phyloP scores from a whole-genome alignment of 1,284 basidiomycete genomes.

The Sphagnurus paluster region DNA sequence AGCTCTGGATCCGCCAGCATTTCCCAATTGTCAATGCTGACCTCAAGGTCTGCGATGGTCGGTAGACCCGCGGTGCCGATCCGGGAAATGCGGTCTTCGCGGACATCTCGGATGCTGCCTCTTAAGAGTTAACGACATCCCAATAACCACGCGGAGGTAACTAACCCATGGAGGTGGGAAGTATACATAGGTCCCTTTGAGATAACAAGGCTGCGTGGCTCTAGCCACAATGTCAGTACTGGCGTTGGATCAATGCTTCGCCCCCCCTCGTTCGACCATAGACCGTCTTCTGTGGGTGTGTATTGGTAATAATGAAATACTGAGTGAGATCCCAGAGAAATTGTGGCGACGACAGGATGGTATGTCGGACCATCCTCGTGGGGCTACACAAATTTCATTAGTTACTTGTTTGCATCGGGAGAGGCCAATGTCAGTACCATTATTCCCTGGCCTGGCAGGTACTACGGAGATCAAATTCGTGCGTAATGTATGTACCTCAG shows the following conservation, averaged over 20 bases:
- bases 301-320: conserved; percentile 87
- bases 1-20: conserved; percentile 43
- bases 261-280: conserved; percentile 29
- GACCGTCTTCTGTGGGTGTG: conserved; percentile 24
- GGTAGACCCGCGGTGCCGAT: conserved; percentile 22
- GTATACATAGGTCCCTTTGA: conserved; percentile 71
- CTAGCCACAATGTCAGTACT: conserved; percentile 72
- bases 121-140: conserved; percentile 4
- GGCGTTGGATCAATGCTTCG: conserved; percentile 64
- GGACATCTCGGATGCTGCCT: conserved; percentile 12
- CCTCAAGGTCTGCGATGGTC: conserved; percentile 26
- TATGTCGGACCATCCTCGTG: conserved; percentile 94
- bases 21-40: conserved; percentile 57
- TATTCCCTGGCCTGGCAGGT: conserved; percentile 89
- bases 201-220: conserved; percentile 81
- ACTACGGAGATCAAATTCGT: conserved; percentile 43
- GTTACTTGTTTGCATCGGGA: not conserved
- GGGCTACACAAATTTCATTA: conserved; percentile 50
- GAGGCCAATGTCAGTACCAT: conserved; percentile 52
- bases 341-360: conserved; percentile 84
- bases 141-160: not conserved
- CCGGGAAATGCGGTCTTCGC: conserved; percentile 45
- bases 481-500: conserved; percentile 16
- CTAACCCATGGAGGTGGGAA: conserved; percentile 68
- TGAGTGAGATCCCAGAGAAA: conserved; percentile 84